Percentiles rank a stretch among this genome's conserved stretches.
phyloP scores from a whole-genome alignment of 2,329 filamentous ascomycete genomes.

The Orbilia javanica region DNA sequence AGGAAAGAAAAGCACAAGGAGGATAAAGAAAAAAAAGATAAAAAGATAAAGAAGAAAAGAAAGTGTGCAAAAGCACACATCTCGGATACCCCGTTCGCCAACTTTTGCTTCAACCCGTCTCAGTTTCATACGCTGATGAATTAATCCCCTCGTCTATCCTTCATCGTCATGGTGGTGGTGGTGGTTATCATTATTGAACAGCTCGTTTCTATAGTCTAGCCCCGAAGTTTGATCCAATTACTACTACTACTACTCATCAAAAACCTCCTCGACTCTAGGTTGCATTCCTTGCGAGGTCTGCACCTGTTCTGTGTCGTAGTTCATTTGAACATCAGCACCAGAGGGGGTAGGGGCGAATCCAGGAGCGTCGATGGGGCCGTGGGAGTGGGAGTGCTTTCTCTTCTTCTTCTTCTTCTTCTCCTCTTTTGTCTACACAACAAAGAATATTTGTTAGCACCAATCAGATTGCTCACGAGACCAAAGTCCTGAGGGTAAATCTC shows the following conservation, averaged over 20 bases:
- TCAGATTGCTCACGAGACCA: not conserved
- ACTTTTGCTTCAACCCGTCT: not conserved
- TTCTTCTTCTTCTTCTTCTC: conserved; percentile 59
- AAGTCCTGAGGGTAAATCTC: conserved; percentile 62
- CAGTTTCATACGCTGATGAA: conserved; percentile 11
- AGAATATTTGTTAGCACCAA: not conserved
- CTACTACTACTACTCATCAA: too few species aligned
- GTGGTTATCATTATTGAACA: conserved; percentile 11
- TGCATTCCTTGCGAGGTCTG: conserved; percentile 55
- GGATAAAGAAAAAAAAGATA: not conserved
- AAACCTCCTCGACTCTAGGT: conserved; percentile 56
- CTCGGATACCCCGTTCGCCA: conserved; percentile 9
- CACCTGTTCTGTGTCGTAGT: conserved; percentile 30
- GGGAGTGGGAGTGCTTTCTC: conserved; percentile 42
- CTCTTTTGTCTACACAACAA: conserved; percentile 38
- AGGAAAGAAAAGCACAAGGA: not conserved
- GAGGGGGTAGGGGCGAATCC: conserved; percentile 50
- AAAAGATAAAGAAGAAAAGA: not conserved
- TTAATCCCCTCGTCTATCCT: not conserved
- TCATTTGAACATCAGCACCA: conserved; percentile 53
- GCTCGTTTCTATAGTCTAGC: not conserved
- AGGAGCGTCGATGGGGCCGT: conserved; percentile 39
- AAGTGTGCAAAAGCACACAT: not conserved
- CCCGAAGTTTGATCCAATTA: conserved; percentile 13
- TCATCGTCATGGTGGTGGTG: not conserved